A percentile compares a stretch with the other conserved stretches of the same genome.
Evolutionary conservation across 345 rosid genomes (phyloP).

Genomic region (Aquilaria sinensis): DNA sequence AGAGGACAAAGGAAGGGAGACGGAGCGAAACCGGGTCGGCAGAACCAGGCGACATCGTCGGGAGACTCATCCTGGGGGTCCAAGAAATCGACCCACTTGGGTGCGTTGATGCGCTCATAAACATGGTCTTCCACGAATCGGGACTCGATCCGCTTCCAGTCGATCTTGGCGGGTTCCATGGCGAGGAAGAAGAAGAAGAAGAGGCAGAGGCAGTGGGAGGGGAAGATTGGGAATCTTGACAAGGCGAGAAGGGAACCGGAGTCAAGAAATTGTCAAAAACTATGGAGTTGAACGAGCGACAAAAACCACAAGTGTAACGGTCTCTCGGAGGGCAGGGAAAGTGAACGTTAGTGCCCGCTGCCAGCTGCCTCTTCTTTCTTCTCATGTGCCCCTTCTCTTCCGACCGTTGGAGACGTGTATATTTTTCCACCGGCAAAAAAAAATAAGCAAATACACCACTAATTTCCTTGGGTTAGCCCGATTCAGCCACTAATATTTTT

Average conservation of each 20-base stretch:
- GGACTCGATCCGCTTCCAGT: slow-evolving; percentile 80
- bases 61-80: slow-evolving; percentile 23
- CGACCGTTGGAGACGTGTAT: slow-evolving; percentile 33
- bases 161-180: slow-evolving; percentile 92
- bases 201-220: no score
- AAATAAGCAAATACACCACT: no score
- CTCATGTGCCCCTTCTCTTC: slow-evolving; percentile 1
- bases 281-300: slow-evolving; percentile 7
- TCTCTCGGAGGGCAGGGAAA: slow-evolving; percentile 11
- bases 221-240: slow-evolving; percentile 1
- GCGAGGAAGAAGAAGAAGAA: background rate
- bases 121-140: slow-evolving; percentile 56
- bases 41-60: slow-evolving; percentile 73
- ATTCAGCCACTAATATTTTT: no score
- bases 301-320: slow-evolving; percentile 26
- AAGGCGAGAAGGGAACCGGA: slow-evolving; percentile 9
- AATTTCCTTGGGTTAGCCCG: no score
- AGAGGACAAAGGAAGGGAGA: background rate
- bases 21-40: slow-evolving; percentile 55
- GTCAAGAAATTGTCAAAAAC: background rate
- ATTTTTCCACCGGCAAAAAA: no score
- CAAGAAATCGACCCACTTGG: slow-evolving; percentile 83
- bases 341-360: slow-evolving; percentile 15
- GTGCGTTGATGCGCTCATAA: slow-evolving; percentile 83
- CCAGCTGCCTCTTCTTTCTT: no score